Evolutionary conservation across 192 early-diverging fungal genomes (phyloP).

Genomic region (Coemansia sp.): DNA sequence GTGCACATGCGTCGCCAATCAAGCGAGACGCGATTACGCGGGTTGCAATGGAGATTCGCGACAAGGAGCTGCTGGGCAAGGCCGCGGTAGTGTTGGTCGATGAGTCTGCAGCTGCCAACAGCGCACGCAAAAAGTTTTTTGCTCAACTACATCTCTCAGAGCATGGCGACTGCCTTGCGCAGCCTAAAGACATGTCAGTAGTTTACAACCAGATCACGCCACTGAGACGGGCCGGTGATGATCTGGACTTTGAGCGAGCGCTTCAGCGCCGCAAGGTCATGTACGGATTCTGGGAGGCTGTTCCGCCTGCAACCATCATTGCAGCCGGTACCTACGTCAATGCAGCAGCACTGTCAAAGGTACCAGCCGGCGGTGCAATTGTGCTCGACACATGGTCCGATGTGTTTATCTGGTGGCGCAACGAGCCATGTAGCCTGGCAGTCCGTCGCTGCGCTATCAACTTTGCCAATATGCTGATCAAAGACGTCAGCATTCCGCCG

Average conservation of each 20-base stretch:
- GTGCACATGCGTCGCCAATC: conserved; percentile 39
- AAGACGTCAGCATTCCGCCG: conserved; percentile 42
- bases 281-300: conserved; percentile 52
- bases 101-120: conserved; percentile 31
- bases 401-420: conserved; percentile 54
- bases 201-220: conserved; percentile 38
- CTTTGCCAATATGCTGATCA: conserved; percentile 46
- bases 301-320: conserved; percentile 47
- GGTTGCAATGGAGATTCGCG: conserved; percentile 48
- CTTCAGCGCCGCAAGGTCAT: conserved; percentile 47
- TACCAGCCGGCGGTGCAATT: conserved; percentile 44
- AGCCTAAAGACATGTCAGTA: conserved; percentile 27
- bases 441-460: conserved; percentile 46
- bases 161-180: conserved; percentile 5
- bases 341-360: conserved; percentile 43
- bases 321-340: conserved; percentile 40
- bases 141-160: conserved; percentile 33
- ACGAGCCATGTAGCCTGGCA: conserved; percentile 41
- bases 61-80: conserved; percentile 39
- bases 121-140: conserved; percentile 45
- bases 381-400: conserved; percentile 52
- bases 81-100: conserved; percentile 38
- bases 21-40: conserved; percentile 50
- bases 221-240: conserved; percentile 28
- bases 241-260: conserved; percentile 48